A percentile compares a stretch with the other conserved stretches of the same genome.
Conservation (phyloP, 2,329 filamentous ascomycete genomes). For the Pseudogymnoascus sp. region DNA sequence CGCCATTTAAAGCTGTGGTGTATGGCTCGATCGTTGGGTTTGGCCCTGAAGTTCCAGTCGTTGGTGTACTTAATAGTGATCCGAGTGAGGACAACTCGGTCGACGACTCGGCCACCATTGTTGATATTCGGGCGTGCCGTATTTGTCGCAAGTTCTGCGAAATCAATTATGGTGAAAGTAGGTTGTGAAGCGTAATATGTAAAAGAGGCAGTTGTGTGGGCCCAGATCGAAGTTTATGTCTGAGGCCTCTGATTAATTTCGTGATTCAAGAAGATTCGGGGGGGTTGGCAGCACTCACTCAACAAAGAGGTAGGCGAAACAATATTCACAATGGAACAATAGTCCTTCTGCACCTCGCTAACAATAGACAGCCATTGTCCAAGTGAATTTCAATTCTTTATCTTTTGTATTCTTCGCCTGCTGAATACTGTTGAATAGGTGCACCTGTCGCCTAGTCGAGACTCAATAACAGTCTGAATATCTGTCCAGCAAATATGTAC, state of each 20-base stretch:
- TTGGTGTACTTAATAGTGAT: not conserved
- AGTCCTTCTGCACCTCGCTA: not conserved
- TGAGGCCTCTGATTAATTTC: not conserved
- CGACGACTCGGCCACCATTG: not conserved
- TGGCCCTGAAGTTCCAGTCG: conserved; percentile 17
- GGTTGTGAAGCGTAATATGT: not conserved
- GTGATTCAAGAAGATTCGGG: not conserved
- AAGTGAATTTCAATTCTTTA: not conserved
- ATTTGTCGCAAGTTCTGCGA: conserved; percentile 3
- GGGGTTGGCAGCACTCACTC: not conserved
- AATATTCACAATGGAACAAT: not conserved
- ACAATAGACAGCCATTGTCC: not conserved
- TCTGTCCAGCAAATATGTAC: not conserved
- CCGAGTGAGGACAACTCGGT: not conserved
- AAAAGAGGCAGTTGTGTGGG: not conserved
- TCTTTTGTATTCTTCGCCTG: not conserved
- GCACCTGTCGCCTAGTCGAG: not conserved
- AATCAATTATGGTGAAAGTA: not conserved
- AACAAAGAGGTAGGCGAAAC: not conserved
- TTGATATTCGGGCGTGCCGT: not conserved
- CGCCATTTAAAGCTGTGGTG: conserved; percentile 48
- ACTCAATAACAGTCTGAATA: not conserved
- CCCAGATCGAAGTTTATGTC: not conserved
- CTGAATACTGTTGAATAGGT: not conserved
- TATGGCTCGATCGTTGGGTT: conserved; percentile 46